These are phyloP conservation scores for Sarocladium oryzae DNA, from an alignment of 2,329 filamentous ascomycete genomes.

Conservation along the genomic window DNA sequence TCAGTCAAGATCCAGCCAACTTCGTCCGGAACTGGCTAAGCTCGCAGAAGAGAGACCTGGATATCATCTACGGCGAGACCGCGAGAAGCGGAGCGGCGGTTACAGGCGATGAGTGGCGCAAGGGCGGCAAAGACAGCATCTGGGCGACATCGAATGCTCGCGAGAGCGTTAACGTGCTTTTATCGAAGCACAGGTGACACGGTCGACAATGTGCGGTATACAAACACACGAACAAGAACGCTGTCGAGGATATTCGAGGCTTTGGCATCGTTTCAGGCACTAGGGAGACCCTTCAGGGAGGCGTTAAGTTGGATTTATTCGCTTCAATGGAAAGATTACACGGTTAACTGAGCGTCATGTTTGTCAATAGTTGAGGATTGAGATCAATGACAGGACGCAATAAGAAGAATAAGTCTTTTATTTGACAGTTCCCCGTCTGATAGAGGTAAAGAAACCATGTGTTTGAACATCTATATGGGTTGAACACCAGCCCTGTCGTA, in stretches of 20 bases:
- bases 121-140: constrained; percentile 46
- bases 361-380: neutral
- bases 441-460: neutral
- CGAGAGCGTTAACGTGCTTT: constrained; percentile 56
- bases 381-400: neutral
- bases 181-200: constrained; percentile 42
- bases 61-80: constrained; percentile 79
- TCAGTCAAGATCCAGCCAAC: constrained; percentile 73
- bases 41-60: constrained; percentile 84
- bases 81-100: constrained; percentile 54
- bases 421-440: neutral
- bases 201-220: neutral
- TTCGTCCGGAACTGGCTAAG: constrained; percentile 87
- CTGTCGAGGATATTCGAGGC: neutral
- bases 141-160: constrained; percentile 53
- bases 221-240: neutral
- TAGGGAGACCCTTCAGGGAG: neutral
- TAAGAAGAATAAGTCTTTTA: neutral
- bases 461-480: no score
- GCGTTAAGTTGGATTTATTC: neutral
- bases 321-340: neutral
- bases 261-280: neutral
- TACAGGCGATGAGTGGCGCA: constrained; percentile 62
- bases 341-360: neutral
- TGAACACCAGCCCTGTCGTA: neutral